phyloP scores from a whole-genome alignment of 306 rosid species.

The Cicer chorassanicum region DNA sequence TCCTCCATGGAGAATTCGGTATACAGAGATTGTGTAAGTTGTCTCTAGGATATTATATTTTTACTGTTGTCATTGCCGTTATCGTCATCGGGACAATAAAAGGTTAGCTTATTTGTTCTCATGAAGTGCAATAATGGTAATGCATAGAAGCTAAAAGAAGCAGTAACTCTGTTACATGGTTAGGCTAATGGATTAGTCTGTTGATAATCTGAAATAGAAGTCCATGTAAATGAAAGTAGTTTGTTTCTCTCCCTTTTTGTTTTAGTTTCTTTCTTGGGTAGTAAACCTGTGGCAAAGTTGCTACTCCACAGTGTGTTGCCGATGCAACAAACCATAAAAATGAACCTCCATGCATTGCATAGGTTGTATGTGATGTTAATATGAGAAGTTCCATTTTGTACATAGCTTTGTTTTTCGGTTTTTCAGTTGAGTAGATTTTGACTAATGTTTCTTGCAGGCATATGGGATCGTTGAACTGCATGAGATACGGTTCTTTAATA shows the following conservation, averaged over 20 bases:
- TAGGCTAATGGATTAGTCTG: conserved; percentile 20
- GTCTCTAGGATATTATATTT: neutral
- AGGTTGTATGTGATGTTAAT: conserved; percentile 17
- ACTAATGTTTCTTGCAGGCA: conserved; percentile 58
- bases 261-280: neutral
- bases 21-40: conserved; percentile 89
- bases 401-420: neutral
- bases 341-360: conserved; percentile 18
- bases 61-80: neutral
- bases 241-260: conserved; percentile 26
- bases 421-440: conserved; percentile 39
- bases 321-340: conserved; percentile 17
- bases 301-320: conserved; percentile 18
- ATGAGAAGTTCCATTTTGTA: conserved; percentile 24
- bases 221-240: conserved; percentile 32
- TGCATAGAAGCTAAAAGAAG: conserved; percentile 31
- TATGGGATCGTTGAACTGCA: conserved; percentile 73
- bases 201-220: conserved; percentile 31
- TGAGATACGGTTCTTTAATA: conserved; percentile 77
- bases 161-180: conserved; percentile 18
- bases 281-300: conserved; percentile 30
- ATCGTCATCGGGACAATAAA: neutral
- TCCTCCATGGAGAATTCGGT: conserved; percentile 90
- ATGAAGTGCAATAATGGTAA: conserved; percentile 25
- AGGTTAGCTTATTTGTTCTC: conserved; percentile 7